A percentile compares a stretch with the other conserved stretches of the same genome.
These are phyloP conservation scores for Kwoniella bestiolae DNA, from an alignment of 768 basidiomycete genomes.

Conservation along the genomic window DNA sequence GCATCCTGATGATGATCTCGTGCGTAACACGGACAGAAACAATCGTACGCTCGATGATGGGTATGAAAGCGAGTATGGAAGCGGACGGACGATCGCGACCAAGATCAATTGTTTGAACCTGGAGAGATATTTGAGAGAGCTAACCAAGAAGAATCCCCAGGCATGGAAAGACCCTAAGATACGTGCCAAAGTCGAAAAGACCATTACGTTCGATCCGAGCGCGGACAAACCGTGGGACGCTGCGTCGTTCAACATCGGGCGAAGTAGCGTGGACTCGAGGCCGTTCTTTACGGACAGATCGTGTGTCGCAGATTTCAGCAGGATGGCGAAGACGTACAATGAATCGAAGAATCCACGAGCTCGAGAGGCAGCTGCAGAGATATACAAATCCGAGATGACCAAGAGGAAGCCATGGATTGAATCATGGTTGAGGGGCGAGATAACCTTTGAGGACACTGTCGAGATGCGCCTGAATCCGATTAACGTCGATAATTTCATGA, in stretches of 20 bases:
- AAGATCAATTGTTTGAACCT: background rate
- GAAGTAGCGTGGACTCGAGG: background rate
- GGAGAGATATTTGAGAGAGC: background rate
- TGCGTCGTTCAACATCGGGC: background rate
- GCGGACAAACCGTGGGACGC: background rate
- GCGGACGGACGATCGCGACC: background rate
- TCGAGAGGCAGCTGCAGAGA: background rate
- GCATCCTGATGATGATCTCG: background rate
- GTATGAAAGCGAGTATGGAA: background rate
- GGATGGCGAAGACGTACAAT: background rate
- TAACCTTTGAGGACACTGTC: background rate
- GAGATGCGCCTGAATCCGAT: background rate
- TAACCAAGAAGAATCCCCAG: background rate
- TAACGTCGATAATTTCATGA: background rate
- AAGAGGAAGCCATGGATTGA: background rate
- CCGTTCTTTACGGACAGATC: background rate
- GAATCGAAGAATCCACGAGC: background rate
- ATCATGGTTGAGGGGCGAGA: background rate
- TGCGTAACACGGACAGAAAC: background rate
- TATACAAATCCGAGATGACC: background rate
- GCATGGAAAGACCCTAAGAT: background rate
- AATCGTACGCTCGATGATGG: background rate
- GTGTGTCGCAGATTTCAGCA: background rate
- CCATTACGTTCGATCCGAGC: background rate
- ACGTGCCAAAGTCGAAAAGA: background rate